Percentiles rank a stretch among this genome's conserved stretches.
Evolutionary conservation across 495 filamentous ascomycete genomes (phyloP).

Genomic region (Hypomontagnella submonticulosa): DNA sequence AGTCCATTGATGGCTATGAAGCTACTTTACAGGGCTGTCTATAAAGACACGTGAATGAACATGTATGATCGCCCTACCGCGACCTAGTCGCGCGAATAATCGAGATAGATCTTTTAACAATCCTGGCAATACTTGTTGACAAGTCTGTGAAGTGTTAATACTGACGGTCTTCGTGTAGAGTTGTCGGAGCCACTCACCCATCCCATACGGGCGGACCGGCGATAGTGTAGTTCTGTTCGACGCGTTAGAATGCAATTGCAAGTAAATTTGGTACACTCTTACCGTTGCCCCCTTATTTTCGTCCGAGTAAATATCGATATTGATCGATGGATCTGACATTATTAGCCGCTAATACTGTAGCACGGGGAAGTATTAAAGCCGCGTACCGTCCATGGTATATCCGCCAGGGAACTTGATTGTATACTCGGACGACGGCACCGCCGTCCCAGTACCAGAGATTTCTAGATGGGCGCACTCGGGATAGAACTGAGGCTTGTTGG

Average conservation of each 20-base stretch:
- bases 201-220: slow-evolving; percentile 60
- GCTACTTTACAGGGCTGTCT: background rate
- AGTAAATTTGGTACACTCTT: slow-evolving; percentile 6
- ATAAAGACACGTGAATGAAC: background rate
- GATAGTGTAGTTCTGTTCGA: slow-evolving; percentile 55
- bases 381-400: slow-evolving; percentile 58
- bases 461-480: slow-evolving; percentile 66
- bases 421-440: slow-evolving; percentile 54
- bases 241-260: slow-evolving; percentile 22
- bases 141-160: slow-evolving; percentile 35
- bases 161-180: background rate
- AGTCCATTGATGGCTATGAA: background rate
- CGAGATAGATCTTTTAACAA: slow-evolving; percentile 17
- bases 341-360: slow-evolving; percentile 26
- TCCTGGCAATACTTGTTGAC: slow-evolving; percentile 51
- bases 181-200: slow-evolving; percentile 44
- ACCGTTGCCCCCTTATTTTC: slow-evolving; percentile 50
- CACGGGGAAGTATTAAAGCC: background rate
- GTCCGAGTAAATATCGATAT: slow-evolving; percentile 60
- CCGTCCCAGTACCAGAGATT: slow-evolving; percentile 56
- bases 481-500: slow-evolving; percentile 65
- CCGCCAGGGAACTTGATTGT: slow-evolving; percentile 62
- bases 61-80: background rate
- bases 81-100: background rate
- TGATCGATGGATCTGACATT: slow-evolving; percentile 59